Base-by-base conservation (phyloP, 2,329 filamentous ascomycete genomes). In the Phialemoniopsis sp. region DNA sequence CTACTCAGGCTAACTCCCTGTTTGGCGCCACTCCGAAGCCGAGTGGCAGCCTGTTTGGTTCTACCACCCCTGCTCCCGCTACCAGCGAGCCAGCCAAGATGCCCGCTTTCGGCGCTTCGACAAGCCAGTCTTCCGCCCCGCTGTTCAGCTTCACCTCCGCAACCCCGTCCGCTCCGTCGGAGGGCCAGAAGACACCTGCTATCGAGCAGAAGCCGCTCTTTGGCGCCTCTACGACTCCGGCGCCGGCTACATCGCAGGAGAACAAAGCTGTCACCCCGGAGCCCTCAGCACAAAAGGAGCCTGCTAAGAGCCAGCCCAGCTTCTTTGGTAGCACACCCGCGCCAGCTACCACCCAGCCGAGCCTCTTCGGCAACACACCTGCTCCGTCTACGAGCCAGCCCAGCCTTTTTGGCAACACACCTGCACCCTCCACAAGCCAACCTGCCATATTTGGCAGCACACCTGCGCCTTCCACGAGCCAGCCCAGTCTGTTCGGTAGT, bases 31-130 rank as follows among this genome's bases (percentile, higher is more conserved):
- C 42, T n/a, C 39, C 38, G 5, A 50, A 48, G 37, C 30, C 45
- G 9, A 40, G 46, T 16, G 39, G 43, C 36, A 42, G 37, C 15
- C 38, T 50, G 12, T 51, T 52, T 32, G 53, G 44, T 18, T 43
- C 17, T 40, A 44, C 13, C 40, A 44, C 41, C 17, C 33, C 39
- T 8, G 8, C 42, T 18, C 16, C 45, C 13, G 14, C 21, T 30
- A 35, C 42, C 13, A 45, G 47, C 6, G 47, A 49, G 18, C 49
- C 44, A 5, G 48, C 47, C 3, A 53, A 54, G 45, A 57, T 53
- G 43, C 32, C 51, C 2, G 40, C 51, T 9, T 58, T 58, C 36
- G 54, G 52, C 8, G 34, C 19, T 14, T 34, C 18, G 7, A 34
- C 50, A 2, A 29, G 26, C 34, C 44, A 50, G 34, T 29, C 40